Conservation (phyloP, 2,329 filamentous ascomycete species). For the Arthrobotrys pseudoclavata region DNA sequence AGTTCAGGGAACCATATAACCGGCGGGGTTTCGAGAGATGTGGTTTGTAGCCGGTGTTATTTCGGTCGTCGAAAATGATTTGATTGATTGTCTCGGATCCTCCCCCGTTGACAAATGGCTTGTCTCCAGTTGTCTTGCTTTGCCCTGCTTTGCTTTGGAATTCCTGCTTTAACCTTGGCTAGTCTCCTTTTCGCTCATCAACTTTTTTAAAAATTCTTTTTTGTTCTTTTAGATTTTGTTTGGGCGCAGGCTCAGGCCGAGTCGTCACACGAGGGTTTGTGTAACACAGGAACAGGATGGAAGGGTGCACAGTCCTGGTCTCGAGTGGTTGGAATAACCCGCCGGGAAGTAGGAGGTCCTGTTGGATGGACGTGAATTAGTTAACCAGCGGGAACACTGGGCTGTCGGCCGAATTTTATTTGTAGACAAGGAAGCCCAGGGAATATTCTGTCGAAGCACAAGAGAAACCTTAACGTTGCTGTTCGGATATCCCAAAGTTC, state of each 20-base stretch:
- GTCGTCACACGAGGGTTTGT: constrained; percentile 55
- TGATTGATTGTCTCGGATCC: constrained; percentile 55
- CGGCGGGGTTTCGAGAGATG: constrained; percentile 17
- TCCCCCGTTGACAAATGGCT: constrained; percentile 36
- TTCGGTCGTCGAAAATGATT: constrained; percentile 13
- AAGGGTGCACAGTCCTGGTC: constrained; percentile 20
- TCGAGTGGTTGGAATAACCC: constrained; percentile 50
- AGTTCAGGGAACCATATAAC: constrained; percentile 53
- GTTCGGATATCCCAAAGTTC: constrained; percentile 59
- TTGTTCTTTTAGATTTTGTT: too few relatives aligned
- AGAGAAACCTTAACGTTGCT: constrained; percentile 49
- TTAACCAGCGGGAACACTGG: constrained; percentile 29
- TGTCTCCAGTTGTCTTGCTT: constrained; percentile 2
- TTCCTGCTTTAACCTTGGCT: constrained; percentile 5
- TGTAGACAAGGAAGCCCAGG: constrained; percentile 39
- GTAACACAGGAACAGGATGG: constrained; percentile 53
- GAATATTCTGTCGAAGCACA: constrained; percentile 59
- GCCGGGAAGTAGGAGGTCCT: constrained; percentile 38
- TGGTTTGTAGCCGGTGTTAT: constrained; percentile 20
- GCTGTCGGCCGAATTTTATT: constrained; percentile 26
- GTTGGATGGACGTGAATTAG: constrained; percentile 39
- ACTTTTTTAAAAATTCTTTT: not conserved
- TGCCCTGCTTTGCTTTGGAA: constrained; percentile 22
- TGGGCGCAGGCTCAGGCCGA: constrained; percentile 36
- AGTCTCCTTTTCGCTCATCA: constrained; percentile 28